phyloP scores from a whole-genome alignment of 192 early-diverging fungal genomes.

The Allomyces arbusculus region DNA sequence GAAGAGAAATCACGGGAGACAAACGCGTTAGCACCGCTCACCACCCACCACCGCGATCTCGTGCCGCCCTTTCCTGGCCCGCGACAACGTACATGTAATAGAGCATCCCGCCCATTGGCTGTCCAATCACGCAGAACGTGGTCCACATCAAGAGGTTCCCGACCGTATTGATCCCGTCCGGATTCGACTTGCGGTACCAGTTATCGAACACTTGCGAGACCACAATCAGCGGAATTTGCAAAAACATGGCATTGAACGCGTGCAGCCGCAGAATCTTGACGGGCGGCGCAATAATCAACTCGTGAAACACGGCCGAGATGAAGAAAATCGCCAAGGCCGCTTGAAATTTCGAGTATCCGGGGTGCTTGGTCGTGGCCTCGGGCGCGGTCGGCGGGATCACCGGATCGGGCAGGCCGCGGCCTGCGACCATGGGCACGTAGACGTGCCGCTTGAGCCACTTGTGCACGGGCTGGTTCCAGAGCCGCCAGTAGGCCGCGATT shows the following conservation, averaged over 20 bases:
- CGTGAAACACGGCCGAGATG: constrained; percentile 64
- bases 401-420: not conserved
- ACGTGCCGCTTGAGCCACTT: constrained; percentile 73
- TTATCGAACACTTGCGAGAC: not conserved
- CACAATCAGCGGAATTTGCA: not conserved
- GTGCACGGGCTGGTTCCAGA: constrained; percentile 83
- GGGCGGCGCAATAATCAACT: not conserved
- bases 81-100: not conserved
- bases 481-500: constrained; percentile 63
- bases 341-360: not conserved
- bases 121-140: not conserved
- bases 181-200: not conserved
- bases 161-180: not conserved
- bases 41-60: too few species aligned
- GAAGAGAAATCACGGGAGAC: too few species aligned
- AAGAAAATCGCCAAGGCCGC: constrained; percentile 49
- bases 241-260: not conserved
- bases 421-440: constrained; percentile 43
- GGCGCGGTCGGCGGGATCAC: not conserved
- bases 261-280: not conserved
- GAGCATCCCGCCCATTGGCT: not conserved
- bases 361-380: not conserved
- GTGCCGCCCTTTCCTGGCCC: too few species aligned
- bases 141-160: not conserved
- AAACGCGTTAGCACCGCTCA: too few species aligned